phyloP scores from a whole-genome alignment of 2,329 filamentous ascomycete genomes.

The Tricladium varicosporioides region DNA sequence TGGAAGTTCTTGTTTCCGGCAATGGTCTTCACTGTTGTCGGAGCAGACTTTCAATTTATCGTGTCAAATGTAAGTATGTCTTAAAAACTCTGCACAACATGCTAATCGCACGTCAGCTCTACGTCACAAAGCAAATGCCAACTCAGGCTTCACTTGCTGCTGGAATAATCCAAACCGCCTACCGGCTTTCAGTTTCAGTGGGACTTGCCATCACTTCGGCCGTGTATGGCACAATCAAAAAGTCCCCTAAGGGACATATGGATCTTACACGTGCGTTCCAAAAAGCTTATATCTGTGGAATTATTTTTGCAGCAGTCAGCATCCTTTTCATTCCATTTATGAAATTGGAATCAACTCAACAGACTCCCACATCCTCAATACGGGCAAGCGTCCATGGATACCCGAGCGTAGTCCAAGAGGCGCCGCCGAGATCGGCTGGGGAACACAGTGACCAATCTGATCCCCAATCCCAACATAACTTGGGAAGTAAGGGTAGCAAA shows the following conservation, averaged over 20 bases:
- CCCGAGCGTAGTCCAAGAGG: background rate
- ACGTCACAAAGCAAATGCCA: slow-evolving; percentile 65
- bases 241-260: slow-evolving; percentile 35
- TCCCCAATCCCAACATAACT: background rate
- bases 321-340: slow-evolving; percentile 51
- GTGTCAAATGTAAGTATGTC: slow-evolving; percentile 57
- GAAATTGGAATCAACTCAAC: slow-evolving; percentile 35
- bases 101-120: slow-evolving; percentile 48
- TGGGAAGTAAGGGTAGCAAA: slow-evolving; percentile 9
- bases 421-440: slow-evolving; percentile 1
- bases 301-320: slow-evolving; percentile 42
- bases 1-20: slow-evolving; percentile 66
- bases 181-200: slow-evolving; percentile 45
- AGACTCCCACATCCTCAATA: background rate
- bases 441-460: slow-evolving; percentile 7
- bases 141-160: slow-evolving; percentile 61
- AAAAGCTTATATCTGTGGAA: slow-evolving; percentile 49
- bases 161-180: slow-evolving; percentile 66
- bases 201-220: slow-evolving; percentile 62
- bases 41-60: slow-evolving; percentile 69
- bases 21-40: slow-evolving; percentile 58
- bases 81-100: background rate
- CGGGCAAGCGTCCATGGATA: background rate
- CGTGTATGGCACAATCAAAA: slow-evolving; percentile 40
- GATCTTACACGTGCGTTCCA: slow-evolving; percentile 49